phyloP scores from a whole-genome alignment of 1,139 yeast genomes.

The Suhomyces choctaworum region DNA sequence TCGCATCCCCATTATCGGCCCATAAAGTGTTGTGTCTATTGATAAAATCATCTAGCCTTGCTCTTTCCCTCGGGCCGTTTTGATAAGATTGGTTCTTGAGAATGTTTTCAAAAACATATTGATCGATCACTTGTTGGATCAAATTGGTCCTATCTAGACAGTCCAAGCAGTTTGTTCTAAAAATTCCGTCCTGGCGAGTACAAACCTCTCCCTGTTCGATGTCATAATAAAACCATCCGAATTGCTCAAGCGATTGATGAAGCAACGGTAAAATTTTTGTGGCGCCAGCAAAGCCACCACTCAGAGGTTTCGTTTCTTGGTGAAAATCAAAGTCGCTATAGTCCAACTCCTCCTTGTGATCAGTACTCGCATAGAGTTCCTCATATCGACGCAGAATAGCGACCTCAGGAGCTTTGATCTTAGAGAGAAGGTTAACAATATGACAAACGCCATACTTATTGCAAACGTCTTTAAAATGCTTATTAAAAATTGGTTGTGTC shows the following conservation, averaged over 20 bases:
- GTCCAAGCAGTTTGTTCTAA: conserved; percentile 91
- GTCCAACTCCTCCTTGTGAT: conserved; percentile 49
- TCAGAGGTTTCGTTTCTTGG: conserved; percentile 70
- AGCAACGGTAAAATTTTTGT: conserved; percentile 64
- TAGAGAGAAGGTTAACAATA: conserved; percentile 76
- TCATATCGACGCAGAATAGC: conserved; percentile 70
- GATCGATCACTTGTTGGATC: conserved; percentile 80
- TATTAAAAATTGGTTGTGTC: conserved; percentile 84
- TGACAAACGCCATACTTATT: conserved; percentile 85
- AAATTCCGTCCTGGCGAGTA: conserved; percentile 83
- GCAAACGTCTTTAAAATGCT: conserved; percentile 70
- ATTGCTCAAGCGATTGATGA: conserved; percentile 64
- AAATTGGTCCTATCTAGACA: conserved; percentile 94
- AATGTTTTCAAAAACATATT: conserved; percentile 61
- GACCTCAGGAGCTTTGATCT: conserved; percentile 71
- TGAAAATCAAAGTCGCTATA: conserved; percentile 92
- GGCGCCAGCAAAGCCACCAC: conserved; percentile 86
- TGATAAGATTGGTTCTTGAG: conserved; percentile 47
- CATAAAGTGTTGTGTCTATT: conserved; percentile 76
- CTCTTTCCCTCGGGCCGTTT: conserved; percentile 24
- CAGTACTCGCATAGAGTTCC: conserved; percentile 50
- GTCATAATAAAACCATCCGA: conserved; percentile 72
- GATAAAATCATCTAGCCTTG: conserved; percentile 49
- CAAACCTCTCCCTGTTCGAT: conserved; percentile 36
- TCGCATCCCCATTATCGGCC: conserved; percentile 99